Percentiles rank a stretch among this genome's conserved stretches.
Evolutionary conservation across 305 asterid species (phyloP).

Genomic region (Vinca major): DNA sequence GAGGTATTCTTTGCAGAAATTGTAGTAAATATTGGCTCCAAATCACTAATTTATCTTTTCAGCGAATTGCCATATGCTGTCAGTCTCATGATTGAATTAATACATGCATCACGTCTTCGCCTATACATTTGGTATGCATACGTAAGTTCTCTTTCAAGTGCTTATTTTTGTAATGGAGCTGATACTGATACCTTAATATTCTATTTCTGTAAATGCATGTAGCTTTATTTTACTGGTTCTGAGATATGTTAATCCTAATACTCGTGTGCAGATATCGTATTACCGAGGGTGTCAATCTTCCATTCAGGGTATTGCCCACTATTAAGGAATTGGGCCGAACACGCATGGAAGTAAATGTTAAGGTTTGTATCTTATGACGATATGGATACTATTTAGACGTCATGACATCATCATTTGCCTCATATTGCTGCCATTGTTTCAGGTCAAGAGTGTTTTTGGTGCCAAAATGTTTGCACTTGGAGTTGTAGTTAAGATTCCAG

Average conservation of each 20-base stretch:
- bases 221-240: not conserved
- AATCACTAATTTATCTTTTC: not conserved
- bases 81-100: not conserved
- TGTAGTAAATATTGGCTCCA: not conserved
- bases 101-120: not conserved
- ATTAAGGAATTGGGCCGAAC: constrained; percentile 99
- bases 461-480: constrained; percentile 33
- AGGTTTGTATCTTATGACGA: constrained; percentile 46
- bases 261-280: constrained; percentile 68
- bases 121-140: not conserved
- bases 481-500: constrained; percentile 94
- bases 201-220: not conserved
- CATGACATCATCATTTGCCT: not conserved
- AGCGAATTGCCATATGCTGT: not conserved
- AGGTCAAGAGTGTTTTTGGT: too few relatives aligned
- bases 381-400: not conserved
- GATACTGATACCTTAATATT: not conserved
- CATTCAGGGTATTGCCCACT: constrained; percentile 94
- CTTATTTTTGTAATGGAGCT: not conserved
- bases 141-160: not conserved
- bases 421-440: not conserved
- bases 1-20: not conserved
- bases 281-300: constrained; percentile 99
- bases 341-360: constrained; percentile 99
- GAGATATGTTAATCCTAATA: not conserved